Conservation (phyloP, 2,329 filamentous ascomycete genomes). For the Immersiporthe knoxdaviesiana region DNA sequence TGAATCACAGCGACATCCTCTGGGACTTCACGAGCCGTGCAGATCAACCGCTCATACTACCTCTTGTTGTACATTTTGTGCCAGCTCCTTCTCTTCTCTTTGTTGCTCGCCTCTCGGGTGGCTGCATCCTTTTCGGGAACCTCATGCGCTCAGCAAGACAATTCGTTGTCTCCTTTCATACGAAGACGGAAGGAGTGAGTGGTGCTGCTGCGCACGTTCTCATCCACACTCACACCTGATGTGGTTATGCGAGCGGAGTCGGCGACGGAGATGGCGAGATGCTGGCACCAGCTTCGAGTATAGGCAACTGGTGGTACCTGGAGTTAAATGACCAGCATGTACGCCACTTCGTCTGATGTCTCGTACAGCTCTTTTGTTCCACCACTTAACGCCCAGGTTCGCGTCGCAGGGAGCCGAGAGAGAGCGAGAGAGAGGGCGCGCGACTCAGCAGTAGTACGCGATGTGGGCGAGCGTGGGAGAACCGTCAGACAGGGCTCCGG, state of each 20-base stretch:
- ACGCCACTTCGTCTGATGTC: not conserved
- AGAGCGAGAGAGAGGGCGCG: not conserved
- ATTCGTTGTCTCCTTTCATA: not conserved
- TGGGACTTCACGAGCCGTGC: not conserved
- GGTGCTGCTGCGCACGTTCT: not conserved
- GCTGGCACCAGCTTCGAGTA: not conserved
- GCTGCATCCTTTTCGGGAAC: not conserved
- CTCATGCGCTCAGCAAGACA: conserved; percentile 14
- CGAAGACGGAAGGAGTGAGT: not conserved
- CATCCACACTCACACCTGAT: not conserved
- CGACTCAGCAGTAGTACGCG: not conserved
- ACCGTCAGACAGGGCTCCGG: not conserved
- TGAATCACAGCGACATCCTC: not conserved
- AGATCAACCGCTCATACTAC: not conserved
- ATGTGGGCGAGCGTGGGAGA: not conserved
- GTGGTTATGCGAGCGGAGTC: not conserved
- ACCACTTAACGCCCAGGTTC: not conserved
- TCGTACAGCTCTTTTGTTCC: not conserved
- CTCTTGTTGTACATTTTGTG: not conserved
- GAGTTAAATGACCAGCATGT: not conserved
- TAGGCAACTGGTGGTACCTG: not conserved
- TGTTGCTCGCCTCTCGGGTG: not conserved
- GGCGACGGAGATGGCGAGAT: not conserved
- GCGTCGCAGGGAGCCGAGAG: not conserved
- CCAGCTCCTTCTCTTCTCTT: not conserved